Evolutionary conservation across 2,329 filamentous ascomycete genomes (phyloP).

Genomic region (Didymella glomerata): DNA sequence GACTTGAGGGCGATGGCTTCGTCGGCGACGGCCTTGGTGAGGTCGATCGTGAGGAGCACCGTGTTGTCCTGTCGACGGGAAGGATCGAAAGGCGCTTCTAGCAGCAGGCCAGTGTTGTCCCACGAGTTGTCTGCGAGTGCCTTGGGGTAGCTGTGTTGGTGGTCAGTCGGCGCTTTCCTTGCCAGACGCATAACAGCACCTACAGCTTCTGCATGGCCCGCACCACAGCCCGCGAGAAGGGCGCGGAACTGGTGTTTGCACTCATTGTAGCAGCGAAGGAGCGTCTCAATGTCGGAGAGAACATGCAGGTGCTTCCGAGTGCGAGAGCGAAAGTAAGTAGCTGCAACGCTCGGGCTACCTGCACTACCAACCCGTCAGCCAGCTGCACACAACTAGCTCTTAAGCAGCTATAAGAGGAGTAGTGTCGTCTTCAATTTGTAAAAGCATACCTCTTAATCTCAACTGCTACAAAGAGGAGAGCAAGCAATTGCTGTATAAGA

Average conservation of each 20-base stretch:
- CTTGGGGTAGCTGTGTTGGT: conserved; percentile 77
- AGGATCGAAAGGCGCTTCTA: conserved; percentile 72
- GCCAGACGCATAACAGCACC: conserved; percentile 45
- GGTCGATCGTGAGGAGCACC: conserved; percentile 85
- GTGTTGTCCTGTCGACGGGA: conserved; percentile 68
- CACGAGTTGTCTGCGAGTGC: conserved; percentile 87
- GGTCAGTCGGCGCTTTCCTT: conserved; percentile 8
- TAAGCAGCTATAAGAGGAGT: neutral
- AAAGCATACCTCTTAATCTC: neutral
- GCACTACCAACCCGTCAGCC: neutral
- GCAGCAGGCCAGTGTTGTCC: conserved; percentile 90
- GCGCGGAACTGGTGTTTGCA: conserved; percentile 57
- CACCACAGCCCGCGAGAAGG: conserved; percentile 75
- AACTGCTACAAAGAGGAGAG: neutral
- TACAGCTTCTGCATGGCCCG: conserved; percentile 81
- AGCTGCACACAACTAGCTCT: neutral
- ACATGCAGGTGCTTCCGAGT: conserved; percentile 33
- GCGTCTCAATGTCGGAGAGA: conserved; percentile 47
- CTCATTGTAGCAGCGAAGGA: conserved; percentile 50
- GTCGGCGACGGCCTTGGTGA: conserved; percentile 86
- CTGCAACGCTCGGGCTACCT: conserved; percentile 10
- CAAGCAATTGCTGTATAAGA: neutral
- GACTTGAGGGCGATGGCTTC: conserved; percentile 83
- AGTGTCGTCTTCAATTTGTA: neutral
- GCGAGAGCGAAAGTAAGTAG: neutral